Evolutionary conservation across 2,329 filamentous ascomycete species (phyloP).

Genomic region (Ophiocordyceps sinensis): DNA sequence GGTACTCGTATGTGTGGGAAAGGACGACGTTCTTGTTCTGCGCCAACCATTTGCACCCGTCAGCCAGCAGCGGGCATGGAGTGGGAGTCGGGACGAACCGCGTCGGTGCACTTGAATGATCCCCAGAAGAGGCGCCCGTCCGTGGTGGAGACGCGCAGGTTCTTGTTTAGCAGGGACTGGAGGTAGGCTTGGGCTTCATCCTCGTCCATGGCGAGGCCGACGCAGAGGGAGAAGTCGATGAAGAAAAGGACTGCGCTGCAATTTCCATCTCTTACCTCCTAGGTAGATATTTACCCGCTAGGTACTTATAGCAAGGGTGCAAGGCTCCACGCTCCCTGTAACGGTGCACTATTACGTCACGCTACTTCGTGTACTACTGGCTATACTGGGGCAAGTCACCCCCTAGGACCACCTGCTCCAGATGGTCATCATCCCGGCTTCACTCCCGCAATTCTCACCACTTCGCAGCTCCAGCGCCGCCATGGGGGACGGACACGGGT

Average conservation of each 20-base stretch:
- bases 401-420: no score
- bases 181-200: slow-evolving; percentile 42
- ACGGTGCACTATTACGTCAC: no score
- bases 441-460: not conserved
- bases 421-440: no score
- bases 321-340: no score
- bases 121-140: slow-evolving; percentile 85
- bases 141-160: slow-evolving; percentile 62
- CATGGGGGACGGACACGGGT: not conserved
- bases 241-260: no score
- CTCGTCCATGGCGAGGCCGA: slow-evolving; percentile 26
- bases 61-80: not conserved
- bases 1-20: slow-evolving; percentile 76
- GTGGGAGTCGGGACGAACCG: slow-evolving; percentile 36
- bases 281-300: no score
- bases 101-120: slow-evolving; percentile 87
- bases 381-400: no score
- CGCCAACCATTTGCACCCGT: not conserved
- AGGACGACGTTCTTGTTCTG: slow-evolving; percentile 85
- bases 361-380: no score
- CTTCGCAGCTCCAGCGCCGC: not conserved
- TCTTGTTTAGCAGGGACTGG: slow-evolving; percentile 58
- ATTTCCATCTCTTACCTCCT: no score
- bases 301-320: no score
- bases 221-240: not conserved